Evolutionary conservation across 257 asterid species (phyloP).

Genomic region (Nicotiana benthamiana): DNA sequence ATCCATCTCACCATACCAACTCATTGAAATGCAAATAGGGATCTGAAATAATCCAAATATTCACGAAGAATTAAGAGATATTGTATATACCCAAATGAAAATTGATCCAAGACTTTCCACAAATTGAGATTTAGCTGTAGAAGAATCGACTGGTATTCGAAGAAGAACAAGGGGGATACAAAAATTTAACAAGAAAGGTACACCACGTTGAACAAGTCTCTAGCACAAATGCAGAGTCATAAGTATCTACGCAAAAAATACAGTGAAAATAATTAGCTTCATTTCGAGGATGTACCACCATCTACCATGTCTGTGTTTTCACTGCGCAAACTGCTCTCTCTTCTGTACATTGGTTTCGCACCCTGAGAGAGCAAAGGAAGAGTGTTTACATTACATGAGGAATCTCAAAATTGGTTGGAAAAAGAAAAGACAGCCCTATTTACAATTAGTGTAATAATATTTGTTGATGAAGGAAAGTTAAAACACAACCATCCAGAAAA

Average conservation of each 20-base stretch:
- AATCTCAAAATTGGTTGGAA: not conserved
- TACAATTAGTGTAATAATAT: too few relatives aligned
- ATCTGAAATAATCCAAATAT: not conserved
- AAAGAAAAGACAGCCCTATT: too few relatives aligned
- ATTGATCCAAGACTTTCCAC: not conserved
- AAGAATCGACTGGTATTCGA: not conserved
- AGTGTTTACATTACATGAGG: not conserved
- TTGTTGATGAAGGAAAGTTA: not conserved
- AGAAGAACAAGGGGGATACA: not conserved
- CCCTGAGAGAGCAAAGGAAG: constrained; percentile 35
- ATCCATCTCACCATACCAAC: not conserved
- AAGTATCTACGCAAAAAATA: not conserved
- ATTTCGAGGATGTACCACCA: constrained; percentile 10
- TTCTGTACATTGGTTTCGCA: constrained; percentile 29
- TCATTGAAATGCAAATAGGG: not conserved
- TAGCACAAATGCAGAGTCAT: not conserved
- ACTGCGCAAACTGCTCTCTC: constrained; percentile 37
- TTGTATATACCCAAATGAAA: not conserved
- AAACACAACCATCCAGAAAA: too few relatives aligned
- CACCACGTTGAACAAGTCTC: not conserved
- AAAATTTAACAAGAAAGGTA: not conserved
- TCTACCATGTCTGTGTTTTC: constrained; percentile 22
- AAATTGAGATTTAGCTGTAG: not conserved
- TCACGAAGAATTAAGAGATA: not conserved
- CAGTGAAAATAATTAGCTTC: not conserved